Conservation (phyloP, 2,329 filamentous ascomycete genomes). For the Colletotrichum sp. region DNA sequence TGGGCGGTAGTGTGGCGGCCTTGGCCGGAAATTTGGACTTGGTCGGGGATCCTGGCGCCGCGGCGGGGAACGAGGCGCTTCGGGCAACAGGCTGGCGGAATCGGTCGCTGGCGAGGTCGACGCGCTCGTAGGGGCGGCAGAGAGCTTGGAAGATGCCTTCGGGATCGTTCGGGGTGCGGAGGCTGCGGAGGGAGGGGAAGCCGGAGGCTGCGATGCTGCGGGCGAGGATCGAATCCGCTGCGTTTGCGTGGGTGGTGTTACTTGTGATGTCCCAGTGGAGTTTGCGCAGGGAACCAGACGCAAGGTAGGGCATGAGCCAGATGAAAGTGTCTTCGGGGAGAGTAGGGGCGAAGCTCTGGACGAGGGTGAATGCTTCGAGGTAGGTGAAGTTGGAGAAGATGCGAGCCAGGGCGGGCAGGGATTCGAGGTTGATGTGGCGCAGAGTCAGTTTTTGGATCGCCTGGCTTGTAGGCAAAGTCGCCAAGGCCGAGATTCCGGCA, state of each 20-base stretch:
- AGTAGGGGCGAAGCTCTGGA: conserved; percentile 59
- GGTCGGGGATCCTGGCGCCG: conserved; percentile 28
- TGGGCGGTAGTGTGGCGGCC: conserved; percentile 34
- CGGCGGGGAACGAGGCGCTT: conserved; percentile 18
- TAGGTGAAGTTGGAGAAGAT: conserved; percentile 59
- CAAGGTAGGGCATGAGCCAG: conserved; percentile 69
- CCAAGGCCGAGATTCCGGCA: conserved; percentile 61
- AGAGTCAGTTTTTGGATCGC: conserved; percentile 57
- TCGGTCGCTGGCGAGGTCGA: conserved; percentile 57
- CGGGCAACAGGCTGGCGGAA: conserved; percentile 35
- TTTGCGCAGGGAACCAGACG: conserved; percentile 55
- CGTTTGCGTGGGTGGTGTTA: conserved; percentile 45
- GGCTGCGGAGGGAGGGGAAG: conserved; percentile 64
- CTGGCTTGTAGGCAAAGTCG: conserved; percentile 51
- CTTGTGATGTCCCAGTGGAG: conserved; percentile 71
- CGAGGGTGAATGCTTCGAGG: conserved; percentile 56
- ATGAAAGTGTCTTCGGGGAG: conserved; percentile 61
- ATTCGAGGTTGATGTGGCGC: conserved; percentile 60
- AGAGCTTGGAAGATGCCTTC: conserved; percentile 73
- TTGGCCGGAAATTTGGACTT: conserved; percentile 40
- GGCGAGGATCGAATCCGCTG: conserved; percentile 68
- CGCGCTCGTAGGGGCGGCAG: conserved; percentile 65
- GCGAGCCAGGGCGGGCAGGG: conserved; percentile 62
- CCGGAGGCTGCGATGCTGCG: conserved; percentile 64
- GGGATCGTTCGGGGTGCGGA: conserved; percentile 73